A percentile compares a stretch with the other conserved stretches of the same genome.
These are phyloP conservation scores for Lathyrus aphaca DNA, from an alignment of 306 rosid genomes.

Conservation along the genomic window DNA sequence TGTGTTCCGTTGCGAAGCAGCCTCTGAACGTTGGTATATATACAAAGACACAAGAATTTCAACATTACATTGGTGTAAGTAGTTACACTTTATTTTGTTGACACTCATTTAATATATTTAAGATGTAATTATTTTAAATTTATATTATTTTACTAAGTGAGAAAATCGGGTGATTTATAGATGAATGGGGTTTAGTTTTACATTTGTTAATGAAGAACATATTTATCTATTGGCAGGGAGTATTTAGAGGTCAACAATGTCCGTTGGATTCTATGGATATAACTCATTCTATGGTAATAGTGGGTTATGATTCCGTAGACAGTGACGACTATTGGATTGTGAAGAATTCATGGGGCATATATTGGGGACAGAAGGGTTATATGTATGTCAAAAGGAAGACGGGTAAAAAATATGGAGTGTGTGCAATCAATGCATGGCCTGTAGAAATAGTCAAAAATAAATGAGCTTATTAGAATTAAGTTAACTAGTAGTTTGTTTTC, in stretches of 20 bases:
- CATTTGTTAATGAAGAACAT: no score
- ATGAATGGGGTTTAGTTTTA: no score
- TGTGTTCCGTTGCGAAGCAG: slow-evolving; percentile 52
- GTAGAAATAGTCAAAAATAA: no score
- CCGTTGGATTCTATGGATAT: background rate
- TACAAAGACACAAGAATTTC: slow-evolving; percentile 37
- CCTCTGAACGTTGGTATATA: slow-evolving; percentile 52
- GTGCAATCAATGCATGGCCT: slow-evolving; percentile 18
- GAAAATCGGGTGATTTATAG: no score
- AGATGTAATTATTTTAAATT: no score
- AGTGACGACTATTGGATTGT: slow-evolving; percentile 62
- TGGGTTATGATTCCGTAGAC: slow-evolving; percentile 50
- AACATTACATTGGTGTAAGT: slow-evolving; percentile 36
- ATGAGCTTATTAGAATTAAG: no score
- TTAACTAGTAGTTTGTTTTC: no score
- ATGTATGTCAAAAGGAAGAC: slow-evolving; percentile 55
- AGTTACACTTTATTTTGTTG: no score
- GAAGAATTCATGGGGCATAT: slow-evolving; percentile 56
- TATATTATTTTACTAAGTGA: no score
- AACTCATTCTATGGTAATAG: slow-evolving; percentile 41
- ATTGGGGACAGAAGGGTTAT: slow-evolving; percentile 61
- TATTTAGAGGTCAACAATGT: slow-evolving; percentile 46
- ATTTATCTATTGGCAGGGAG: slow-evolving; percentile 42
- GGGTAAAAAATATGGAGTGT: slow-evolving; percentile 2
- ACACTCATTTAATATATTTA: no score